phyloP scores from a whole-genome alignment of 2,329 filamentous ascomycete species.

The Fusarium torulosum region DNA sequence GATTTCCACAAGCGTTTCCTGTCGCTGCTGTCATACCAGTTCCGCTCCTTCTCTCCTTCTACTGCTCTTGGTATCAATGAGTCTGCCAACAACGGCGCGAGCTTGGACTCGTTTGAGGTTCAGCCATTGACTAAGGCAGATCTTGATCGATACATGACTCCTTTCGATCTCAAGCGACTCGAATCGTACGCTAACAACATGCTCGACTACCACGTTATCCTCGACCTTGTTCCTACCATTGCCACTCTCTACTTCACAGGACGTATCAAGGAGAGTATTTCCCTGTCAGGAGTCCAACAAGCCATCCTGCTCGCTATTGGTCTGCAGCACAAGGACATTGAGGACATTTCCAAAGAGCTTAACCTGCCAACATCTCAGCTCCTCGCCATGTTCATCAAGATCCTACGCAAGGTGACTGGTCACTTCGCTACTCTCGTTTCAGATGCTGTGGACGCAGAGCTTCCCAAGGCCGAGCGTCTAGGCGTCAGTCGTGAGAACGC shows the following conservation, averaged over 20 bases:
- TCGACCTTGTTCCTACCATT: slow-evolving; percentile 89
- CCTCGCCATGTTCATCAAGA: slow-evolving; percentile 97
- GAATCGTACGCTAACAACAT: slow-evolving; percentile 97
- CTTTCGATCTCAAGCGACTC: slow-evolving; percentile 94
- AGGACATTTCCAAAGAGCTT: slow-evolving; percentile 83
- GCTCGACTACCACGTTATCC: slow-evolving; percentile 96
- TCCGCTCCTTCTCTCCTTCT: slow-evolving; percentile 82
- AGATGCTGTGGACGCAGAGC: slow-evolving; percentile 75
- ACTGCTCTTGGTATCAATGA: slow-evolving; percentile 90
- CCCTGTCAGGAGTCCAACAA: slow-evolving; percentile 84
- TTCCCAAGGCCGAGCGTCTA: slow-evolving; percentile 69
- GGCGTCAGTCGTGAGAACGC: slow-evolving; percentile 71
- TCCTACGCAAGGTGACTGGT: slow-evolving; percentile 85
- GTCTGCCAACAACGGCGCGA: slow-evolving; percentile 79
- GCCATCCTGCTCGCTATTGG: slow-evolving; percentile 91
- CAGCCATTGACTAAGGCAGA: slow-evolving; percentile 76
- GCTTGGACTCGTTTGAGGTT: slow-evolving; percentile 66
- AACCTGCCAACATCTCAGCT: slow-evolving; percentile 81
- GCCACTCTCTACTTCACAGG: slow-evolving; percentile 88
- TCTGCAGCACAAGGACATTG: slow-evolving; percentile 89
- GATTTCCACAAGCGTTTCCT: slow-evolving; percentile 98
- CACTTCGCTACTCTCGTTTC: slow-evolving; percentile 83
- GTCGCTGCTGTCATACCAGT: slow-evolving; percentile 90
- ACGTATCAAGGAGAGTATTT: slow-evolving; percentile 74
- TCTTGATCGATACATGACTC: slow-evolving; percentile 82